phyloP scores from a whole-genome alignment of 139 green algal genomes.

The Coccomyxa sp. region DNA sequence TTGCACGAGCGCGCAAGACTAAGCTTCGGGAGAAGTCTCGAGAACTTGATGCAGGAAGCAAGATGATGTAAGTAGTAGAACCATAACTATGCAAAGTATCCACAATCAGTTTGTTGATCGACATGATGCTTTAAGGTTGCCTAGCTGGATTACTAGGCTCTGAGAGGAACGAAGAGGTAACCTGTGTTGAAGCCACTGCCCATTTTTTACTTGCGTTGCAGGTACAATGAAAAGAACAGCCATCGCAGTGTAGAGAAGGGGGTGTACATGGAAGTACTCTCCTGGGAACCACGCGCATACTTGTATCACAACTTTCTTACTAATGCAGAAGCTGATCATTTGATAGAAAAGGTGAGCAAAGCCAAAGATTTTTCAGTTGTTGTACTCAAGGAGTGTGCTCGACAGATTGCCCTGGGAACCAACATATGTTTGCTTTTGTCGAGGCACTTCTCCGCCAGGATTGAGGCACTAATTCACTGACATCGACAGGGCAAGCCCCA shows the following conservation, averaged over 20 bases:
- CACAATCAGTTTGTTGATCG: no score
- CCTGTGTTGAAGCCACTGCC: no score
- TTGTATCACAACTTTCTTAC: constrained; percentile 42
- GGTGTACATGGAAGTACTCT: neutral
- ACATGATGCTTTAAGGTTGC: no score
- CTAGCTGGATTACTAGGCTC: no score
- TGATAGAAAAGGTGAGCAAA: constrained; percentile 20
- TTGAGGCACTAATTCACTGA: neutral
- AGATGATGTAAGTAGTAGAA: no score
- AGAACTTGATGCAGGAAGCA: no score
- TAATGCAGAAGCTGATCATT: constrained; percentile 43
- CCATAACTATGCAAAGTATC: no score
- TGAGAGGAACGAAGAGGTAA: no score
- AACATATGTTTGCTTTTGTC: neutral
- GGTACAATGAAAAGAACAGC: no score
- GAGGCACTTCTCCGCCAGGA: neutral
- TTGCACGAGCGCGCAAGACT: no score
- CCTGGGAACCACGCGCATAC: constrained; percentile 2
- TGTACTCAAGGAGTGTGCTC: neutral
- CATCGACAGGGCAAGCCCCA: constrained; percentile 14
- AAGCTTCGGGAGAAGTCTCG: no score
- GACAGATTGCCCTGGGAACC: neutral
- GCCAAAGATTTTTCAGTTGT: neutral
- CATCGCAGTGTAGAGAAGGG: neutral
- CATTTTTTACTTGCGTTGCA: no score